Conservation (phyloP, 768 basidiomycete species). For the Panaeolus cyanescens region DNA sequence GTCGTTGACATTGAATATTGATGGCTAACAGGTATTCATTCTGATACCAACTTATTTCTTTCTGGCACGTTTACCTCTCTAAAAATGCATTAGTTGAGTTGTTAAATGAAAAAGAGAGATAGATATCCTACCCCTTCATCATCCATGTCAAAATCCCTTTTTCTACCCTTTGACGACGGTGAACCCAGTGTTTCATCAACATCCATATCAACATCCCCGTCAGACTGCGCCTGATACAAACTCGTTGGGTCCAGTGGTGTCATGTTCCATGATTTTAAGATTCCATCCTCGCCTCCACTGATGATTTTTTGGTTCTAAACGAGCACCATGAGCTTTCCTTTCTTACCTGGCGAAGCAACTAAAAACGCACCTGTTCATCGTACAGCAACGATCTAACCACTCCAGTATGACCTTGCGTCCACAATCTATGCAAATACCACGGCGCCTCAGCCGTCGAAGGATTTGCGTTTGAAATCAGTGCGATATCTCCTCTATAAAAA, state of each 20-base stretch:
- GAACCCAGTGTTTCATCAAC: slow-evolving; percentile 6
- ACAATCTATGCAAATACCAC: slow-evolving; percentile 54
- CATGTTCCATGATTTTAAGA: slow-evolving; percentile 27
- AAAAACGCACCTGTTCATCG: slow-evolving; percentile 50
- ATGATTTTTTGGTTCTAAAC: slow-evolving; percentile 24
- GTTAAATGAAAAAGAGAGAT: too few species aligned
- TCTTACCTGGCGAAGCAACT: background rate
- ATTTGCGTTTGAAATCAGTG: slow-evolving; percentile 49
- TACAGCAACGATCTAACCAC: slow-evolving; percentile 57
- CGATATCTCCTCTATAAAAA: slow-evolving; percentile 54
- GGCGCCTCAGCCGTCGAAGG: slow-evolving; percentile 35
- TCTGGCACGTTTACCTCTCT: background rate
- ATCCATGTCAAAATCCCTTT: background rate
- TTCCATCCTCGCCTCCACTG: slow-evolving; percentile 34
- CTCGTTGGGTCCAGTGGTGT: slow-evolving; percentile 6
- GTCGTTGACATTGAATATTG: too few species aligned
- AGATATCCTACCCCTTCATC: background rate
- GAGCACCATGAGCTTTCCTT: background rate
- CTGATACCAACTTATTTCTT: background rate
- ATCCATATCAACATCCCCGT: slow-evolving; percentile 6
- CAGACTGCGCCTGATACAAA: background rate
- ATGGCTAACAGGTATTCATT: too few species aligned
- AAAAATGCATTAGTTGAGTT: too few species aligned
- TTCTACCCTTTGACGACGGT: background rate
- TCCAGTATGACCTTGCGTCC: slow-evolving; percentile 57